These are phyloP conservation scores for Kingdonia uniflora DNA, from an alignment of 164 flowering plant species.

Conservation along the genomic window DNA sequence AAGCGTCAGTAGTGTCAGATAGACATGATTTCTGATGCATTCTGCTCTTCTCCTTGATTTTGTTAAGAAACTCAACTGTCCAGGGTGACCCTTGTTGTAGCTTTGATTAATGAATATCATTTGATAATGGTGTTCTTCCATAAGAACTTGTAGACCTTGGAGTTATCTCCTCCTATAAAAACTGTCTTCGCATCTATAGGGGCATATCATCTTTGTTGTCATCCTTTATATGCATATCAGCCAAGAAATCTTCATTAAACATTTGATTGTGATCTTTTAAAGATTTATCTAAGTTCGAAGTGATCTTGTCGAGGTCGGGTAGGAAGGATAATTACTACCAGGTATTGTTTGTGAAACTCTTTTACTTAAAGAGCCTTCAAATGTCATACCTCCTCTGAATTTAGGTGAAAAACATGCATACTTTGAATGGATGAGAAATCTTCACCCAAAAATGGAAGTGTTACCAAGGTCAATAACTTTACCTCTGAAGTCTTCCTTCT, in stretches of 20 bases:
- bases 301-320: slow-evolving; percentile 24
- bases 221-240: too few species aligned
- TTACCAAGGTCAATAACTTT: too few species aligned
- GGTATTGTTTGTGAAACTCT: slow-evolving; percentile 34
- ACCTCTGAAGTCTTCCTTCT: slow-evolving; percentile 21
- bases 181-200: slow-evolving; percentile 14
- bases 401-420: slow-evolving; percentile 14
- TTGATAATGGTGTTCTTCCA: slow-evolving; percentile 40
- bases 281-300: slow-evolving; percentile 21
- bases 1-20: slow-evolving; percentile 23
- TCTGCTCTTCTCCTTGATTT: too few species aligned
- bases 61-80: too few species aligned
- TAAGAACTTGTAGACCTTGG: slow-evolving; percentile 15
- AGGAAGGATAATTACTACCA: too few species aligned
- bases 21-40: too few species aligned
- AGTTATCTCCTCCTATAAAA: slow-evolving; percentile 17
- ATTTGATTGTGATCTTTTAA: too few species aligned
- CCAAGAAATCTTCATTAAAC: too few species aligned
- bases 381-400: slow-evolving; percentile 16
- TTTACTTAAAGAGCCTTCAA: slow-evolving; percentile 17
- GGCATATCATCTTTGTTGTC: too few species aligned
- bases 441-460: slow-evolving; percentile 16
- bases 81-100: too few species aligned
- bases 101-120: slow-evolving; percentile 41
- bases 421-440: slow-evolving; percentile 20